Base-by-base conservation (phyloP, 2,329 filamentous ascomycete genomes). In the Fusarium nelsonii region DNA sequence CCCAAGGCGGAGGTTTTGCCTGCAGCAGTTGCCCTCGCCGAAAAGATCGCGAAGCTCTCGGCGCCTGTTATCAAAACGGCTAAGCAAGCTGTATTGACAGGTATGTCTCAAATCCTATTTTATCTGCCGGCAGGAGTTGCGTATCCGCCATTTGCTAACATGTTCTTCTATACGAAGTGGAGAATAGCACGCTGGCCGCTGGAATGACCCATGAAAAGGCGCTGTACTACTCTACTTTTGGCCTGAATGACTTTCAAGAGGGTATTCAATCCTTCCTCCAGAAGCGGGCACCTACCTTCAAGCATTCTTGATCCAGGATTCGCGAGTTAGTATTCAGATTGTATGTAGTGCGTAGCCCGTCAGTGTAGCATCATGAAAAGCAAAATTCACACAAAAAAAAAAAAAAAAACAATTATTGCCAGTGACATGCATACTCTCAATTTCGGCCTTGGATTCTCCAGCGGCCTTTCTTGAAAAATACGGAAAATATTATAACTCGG, bases 201-300 rank as follows among this genome's bases (percentile, higher is more conserved):
- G 66, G 66, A 11, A 70, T 69, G 66, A 45, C 41, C 9, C 57
- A 69, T 30, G 66, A 69, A 43, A 69, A 69, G 28, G 32, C 66
- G 6, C 44, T 69, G 1, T 69, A 69, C 16, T 69, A 69, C 16
- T 70, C 66, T 3, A 70, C 66, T 1, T 69, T 69, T 16, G 51
- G 66, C 1, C 41, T 69, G 4, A 46, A 61, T 8, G 66, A 69
- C 15, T 69, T 70, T n/a, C 53, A 55, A 18, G 66, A 69, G 44
- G 66, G 66, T 1, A 69, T 69, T 23, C 58, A 39, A 6, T 67
- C 66, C 2, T 69, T 69, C 14, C 30, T 69, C 2, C 30, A 58
- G 9, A 69, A 70, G 12, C 53, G 66, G 9, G 18, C 34, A 1
- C 66, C 66, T 2, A 34, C n/a, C 2, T 69, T 70, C n/a, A 33